Evolutionary conservation across 2,329 filamentous ascomycete species (phyloP), one percentile per base, ranked within the genome.

Genomic region (Tricladium varicosporioides): DNA sequence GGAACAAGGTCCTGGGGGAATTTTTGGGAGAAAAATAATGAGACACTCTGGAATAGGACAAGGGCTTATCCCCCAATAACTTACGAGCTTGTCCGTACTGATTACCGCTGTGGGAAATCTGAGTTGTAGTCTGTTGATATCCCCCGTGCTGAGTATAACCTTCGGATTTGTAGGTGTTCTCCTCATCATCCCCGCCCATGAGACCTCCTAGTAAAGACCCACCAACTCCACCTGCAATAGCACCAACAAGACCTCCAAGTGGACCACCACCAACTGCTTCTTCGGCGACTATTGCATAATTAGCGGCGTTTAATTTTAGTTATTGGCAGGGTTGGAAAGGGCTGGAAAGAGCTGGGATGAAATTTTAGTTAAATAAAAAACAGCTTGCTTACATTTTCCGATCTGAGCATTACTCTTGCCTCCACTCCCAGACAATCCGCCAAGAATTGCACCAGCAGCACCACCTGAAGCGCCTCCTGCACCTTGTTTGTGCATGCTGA

Each of bases 401-500:
- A 36, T 62, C 58, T 47, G 22, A 16, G 60, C 63, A 50, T 61
- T 64, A 48, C 59, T 63, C 48, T 46, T 48, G 54, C 62, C 67
- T 51, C 65, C 63, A 14, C 64, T 65, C 53, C 65, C 51, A 51
- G 67, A 57, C 60, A 86, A 75, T n/a, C 81, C 81, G 50, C 77
- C 75, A 54, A 86, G 76, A 56, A 87, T 80, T 46, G 79, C 80
- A 50, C 76, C 77, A 11, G 83, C 84, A 13, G 81, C 81, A 8
- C 77, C 77, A 47, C 76, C 75, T 13, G 81, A 80, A 62, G 85
- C 83, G 65, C 78, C 78, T 67, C 83, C 79, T 43, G 76, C 79
- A 57, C 80, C 73, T 11, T 74, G 74, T 73, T 89, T 92, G 61
- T 86, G 84, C 82, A 95, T 89, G 62, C 86, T 82, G 10, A 96